Percentiles rank a stretch among this genome's conserved stretches.
These are phyloP conservation scores for Monosiga brevicollis DNA, from an alignment of 78 protist genomes.

Conservation along the genomic window DNA sequence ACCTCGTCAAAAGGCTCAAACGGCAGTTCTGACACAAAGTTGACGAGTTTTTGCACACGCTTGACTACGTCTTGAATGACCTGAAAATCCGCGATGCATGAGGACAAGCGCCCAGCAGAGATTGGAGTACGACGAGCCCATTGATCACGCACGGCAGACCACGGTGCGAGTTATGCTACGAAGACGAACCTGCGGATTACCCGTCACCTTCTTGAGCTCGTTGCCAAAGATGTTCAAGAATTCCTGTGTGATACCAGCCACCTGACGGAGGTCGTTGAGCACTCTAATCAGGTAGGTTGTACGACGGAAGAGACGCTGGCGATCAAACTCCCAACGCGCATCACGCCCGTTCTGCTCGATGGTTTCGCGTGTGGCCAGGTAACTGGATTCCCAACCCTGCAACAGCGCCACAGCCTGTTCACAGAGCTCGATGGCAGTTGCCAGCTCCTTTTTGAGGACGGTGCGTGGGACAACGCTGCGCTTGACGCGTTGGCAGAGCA, in stretches of 20 bases:
- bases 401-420: not conserved
- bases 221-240: slow-evolving; percentile 45
- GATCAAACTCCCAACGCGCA: slow-evolving; percentile 79
- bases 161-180: too few species aligned
- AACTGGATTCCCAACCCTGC: not conserved
- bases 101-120: too few species aligned
- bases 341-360: slow-evolving; percentile 60
- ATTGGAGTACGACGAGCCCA: too few species aligned
- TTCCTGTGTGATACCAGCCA: slow-evolving; percentile 29
- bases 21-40: slow-evolving; percentile 34
- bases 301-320: slow-evolving; percentile 43
- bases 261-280: slow-evolving; percentile 44
- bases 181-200: slow-evolving; percentile 46
- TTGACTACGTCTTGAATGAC: slow-evolving; percentile 46
- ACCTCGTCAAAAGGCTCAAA: slow-evolving; percentile 50
- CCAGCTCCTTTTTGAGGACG: not conserved
- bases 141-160: too few species aligned
- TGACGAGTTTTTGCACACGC: slow-evolving; percentile 31
- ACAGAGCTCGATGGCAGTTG: not conserved
- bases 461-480: too few species aligned
- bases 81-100: too few species aligned
- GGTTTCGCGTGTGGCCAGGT: slow-evolving; percentile 21
- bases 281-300: slow-evolving; percentile 48
- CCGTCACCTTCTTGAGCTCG: slow-evolving; percentile 67
- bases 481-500: slow-evolving; percentile 40